These are phyloP conservation scores for Xylaria sp. DNA, from an alignment of 2,329 filamentous ascomycete species.

Conservation along the genomic window DNA sequence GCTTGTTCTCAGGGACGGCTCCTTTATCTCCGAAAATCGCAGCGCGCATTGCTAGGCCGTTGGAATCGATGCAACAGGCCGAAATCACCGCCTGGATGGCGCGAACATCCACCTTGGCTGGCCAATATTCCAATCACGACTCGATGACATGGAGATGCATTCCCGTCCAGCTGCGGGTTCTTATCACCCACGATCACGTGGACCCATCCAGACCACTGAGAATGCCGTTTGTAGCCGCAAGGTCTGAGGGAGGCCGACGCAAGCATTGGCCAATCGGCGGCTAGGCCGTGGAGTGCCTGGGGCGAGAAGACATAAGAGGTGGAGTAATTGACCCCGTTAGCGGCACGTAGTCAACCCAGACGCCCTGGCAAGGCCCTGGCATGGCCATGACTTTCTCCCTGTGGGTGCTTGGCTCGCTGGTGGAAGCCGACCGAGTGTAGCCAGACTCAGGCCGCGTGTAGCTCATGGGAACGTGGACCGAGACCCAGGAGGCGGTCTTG, in stretches of 20 bases:
- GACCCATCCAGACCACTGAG: conserved; percentile 20
- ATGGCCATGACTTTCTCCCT: conserved; percentile 2
- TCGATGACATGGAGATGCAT: conserved; percentile 32
- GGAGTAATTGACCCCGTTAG: conserved; percentile 19
- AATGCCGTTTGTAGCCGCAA: conserved; percentile 39
- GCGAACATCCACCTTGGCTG: conserved; percentile 23
- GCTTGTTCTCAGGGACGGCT: conserved; percentile 6
- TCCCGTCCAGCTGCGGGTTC: conserved; percentile 20
- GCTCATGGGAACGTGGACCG: conserved; percentile 13
- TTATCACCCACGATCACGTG: conserved; percentile 39
- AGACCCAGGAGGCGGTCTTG: conserved; percentile 22
- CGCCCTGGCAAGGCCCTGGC: conserved; percentile 5
- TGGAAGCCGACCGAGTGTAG: conserved; percentile 19
- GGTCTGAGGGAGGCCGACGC: conserved; percentile 12
- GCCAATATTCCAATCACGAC: conserved; percentile 33
- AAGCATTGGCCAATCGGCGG: conserved; percentile 36
- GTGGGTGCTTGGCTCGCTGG: conserved; percentile 7
- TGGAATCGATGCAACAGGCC: conserved; percentile 12
- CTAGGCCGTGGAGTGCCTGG: conserved; percentile 20
- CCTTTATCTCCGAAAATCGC: conserved; percentile 36
- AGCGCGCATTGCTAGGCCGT: conserved; percentile 19
- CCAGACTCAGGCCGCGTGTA: conserved; percentile 17
- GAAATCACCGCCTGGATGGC: conserved; percentile 18
- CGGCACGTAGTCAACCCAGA: conserved; percentile 15
- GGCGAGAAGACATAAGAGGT: conserved; percentile 13